Conservation (phyloP, 768 basidiomycete genomes). For the Suillus subalutaceus region DNA sequence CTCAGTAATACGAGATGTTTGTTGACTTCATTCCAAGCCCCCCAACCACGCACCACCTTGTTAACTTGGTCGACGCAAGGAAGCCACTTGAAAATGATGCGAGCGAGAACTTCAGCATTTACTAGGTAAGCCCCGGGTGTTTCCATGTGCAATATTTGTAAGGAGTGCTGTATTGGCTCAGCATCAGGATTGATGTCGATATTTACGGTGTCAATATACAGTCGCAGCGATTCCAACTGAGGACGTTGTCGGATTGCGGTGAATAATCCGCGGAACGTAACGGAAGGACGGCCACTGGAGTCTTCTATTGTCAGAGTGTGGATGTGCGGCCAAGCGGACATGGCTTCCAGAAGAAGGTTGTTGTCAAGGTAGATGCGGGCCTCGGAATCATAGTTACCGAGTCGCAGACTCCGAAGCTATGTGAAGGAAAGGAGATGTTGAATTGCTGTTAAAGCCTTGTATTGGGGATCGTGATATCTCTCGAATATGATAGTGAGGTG, state of each 20-base stretch:
- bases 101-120: not conserved
- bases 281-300: not conserved
- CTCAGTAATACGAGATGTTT: not conserved
- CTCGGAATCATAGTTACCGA: not conserved
- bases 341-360: not conserved
- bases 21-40: not conserved
- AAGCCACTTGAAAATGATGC: not conserved
- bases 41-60: not conserved
- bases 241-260: not conserved
- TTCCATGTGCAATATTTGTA: not conserved
- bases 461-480: not conserved
- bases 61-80: not conserved
- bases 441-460: not conserved
- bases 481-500: not conserved
- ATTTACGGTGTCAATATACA: not conserved
- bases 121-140: not conserved
- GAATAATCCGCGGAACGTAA: not conserved
- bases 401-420: not conserved
- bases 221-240: not conserved
- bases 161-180: not conserved
- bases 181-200: not conserved
- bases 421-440: not conserved
- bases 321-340: not conserved
- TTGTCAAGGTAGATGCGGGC: not conserved
- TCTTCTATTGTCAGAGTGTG: not conserved